Conservation (phyloP, 495 filamentous ascomycete genomes). For the Amniculicola lignicola region DNA sequence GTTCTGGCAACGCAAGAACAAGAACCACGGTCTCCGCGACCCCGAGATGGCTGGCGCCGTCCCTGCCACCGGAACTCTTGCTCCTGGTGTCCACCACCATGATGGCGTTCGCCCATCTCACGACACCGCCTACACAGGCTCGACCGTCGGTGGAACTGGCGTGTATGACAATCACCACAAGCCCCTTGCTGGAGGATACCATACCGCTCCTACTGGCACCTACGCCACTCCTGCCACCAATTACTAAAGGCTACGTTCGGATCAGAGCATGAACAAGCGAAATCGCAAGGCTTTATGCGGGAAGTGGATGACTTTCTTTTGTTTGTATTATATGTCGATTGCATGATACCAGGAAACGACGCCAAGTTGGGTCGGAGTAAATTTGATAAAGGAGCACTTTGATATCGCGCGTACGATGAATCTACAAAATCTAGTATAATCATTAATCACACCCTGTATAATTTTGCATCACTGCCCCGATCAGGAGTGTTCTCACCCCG, state of each 20-base stretch:
- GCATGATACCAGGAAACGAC: slow-evolving; percentile 28
- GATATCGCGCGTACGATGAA: background rate
- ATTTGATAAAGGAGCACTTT: too few species aligned
- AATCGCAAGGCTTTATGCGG: background rate
- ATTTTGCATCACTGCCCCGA: too few species aligned
- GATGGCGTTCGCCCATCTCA: slow-evolving; percentile 37
- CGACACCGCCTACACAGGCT: slow-evolving; percentile 41
- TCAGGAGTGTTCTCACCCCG: too few species aligned
- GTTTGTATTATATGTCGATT: slow-evolving; percentile 11
- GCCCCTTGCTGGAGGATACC: slow-evolving; percentile 32
- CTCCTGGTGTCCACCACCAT: slow-evolving; percentile 21
- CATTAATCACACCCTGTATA: background rate
- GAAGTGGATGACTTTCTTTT: background rate
- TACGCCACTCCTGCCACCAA: slow-evolving; percentile 20
- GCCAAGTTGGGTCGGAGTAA: background rate
- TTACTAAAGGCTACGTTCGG: slow-evolving; percentile 10
- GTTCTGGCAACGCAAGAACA: slow-evolving; percentile 52
- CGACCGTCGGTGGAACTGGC: slow-evolving; percentile 30
- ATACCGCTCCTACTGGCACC: slow-evolving; percentile 36
- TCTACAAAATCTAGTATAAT: background rate
- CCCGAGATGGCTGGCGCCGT: slow-evolving; percentile 32
- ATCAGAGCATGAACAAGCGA: background rate
- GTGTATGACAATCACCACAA: slow-evolving; percentile 26
- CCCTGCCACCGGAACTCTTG: slow-evolving; percentile 20
- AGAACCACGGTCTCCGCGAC: slow-evolving; percentile 30